These are phyloP conservation scores for Suhomyces vadensis DNA, from an alignment of 805 yeast genomes.

Conservation along the genomic window DNA sequence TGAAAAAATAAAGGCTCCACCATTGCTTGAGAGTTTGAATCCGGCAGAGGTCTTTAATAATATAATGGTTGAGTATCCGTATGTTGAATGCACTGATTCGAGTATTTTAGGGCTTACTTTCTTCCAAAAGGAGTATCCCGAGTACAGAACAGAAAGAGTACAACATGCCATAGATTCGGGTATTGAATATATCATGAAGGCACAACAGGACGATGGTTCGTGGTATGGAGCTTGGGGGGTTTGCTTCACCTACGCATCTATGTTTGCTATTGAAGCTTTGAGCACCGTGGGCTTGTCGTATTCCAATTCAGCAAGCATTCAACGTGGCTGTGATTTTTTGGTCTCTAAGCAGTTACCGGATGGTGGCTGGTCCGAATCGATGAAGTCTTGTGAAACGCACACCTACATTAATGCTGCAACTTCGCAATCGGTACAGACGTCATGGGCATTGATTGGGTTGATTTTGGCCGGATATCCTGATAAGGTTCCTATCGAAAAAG, in stretches of 20 bases:
- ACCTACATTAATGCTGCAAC: constrained; percentile 65
- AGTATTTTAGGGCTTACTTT: constrained; percentile 84
- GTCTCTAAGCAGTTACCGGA: constrained; percentile 73
- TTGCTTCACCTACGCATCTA: constrained; percentile 91
- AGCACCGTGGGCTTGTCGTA: constrained; percentile 67
- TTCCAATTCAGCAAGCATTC: constrained; percentile 58
- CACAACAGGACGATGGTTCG: constrained; percentile 80
- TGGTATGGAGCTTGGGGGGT: constrained; percentile 99
- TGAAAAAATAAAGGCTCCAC: constrained; percentile 81
- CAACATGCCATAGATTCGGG: constrained; percentile 72
- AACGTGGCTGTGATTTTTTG: constrained; percentile 82
- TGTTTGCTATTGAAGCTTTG: constrained; percentile 96
- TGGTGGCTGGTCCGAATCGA: constrained; percentile 98
- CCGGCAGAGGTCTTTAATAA: constrained; percentile 99
- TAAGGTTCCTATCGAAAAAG: constrained; percentile 57
- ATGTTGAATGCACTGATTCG: constrained; percentile 97
- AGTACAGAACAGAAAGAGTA: constrained; percentile 68
- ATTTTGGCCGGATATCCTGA: constrained; percentile 81
- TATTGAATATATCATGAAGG: constrained; percentile 62
- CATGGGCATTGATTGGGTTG: constrained; percentile 89
- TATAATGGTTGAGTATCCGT: constrained; percentile 98
- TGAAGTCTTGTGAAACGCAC: constrained; percentile 83
- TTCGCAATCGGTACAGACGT: constrained; percentile 82
- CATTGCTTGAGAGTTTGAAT: constrained; percentile 71
- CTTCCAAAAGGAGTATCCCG: constrained; percentile 62